Base-by-base conservation (phyloP, 768 basidiomycete species). In the Udeniomyces megalosporus region DNA sequence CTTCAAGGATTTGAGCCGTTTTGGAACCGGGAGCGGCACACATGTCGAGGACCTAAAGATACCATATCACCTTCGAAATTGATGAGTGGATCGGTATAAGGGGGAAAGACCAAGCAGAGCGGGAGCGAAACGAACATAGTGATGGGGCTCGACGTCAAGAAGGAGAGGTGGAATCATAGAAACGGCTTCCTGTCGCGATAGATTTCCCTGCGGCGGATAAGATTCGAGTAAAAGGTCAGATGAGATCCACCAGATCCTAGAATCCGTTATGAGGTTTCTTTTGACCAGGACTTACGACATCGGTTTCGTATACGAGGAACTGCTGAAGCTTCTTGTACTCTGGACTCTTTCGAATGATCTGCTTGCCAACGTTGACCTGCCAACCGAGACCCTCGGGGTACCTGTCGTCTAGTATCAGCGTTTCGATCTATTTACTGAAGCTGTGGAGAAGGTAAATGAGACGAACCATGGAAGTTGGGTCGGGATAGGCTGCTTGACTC, bases 111-210 rank as follows among this genome's bases (percentile, higher is more conserved):
- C 8, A 42, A 42, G 38, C 57, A 15, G 15, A 45, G 38, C 58
- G 3, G 17, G 14, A n/a, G 17, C 22, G 35, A 31, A 31, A 69
- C 71, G 47, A 11, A 74, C 78, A 55, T 70, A 83, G 72, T 97
- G 93, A 71, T 95, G 86, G 0, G 95, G 88, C 69, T 88, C 78
- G n/a, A 97, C 88, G 60, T 90, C 87, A 35, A 99, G 80, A 68
- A 97, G 83, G 2, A 99, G 80, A 0, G 95, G 93, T 5, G 95
- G 95, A n/a, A 99, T 77, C 95, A 99, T 99, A 71, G 89, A 93
- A 62, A 99, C 95, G 20, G 89, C 91, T 74, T 99, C 95, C 73
- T 96, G 92, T 24, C 95, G 78, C 12, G 90, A 93, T 51, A 97
- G 79, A 68, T 99, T 99, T 51, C 95, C 92, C 89, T 92, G 67